phyloP scores from a whole-genome alignment of 179 eudicot species.

The Drosera spatulata region DNA sequence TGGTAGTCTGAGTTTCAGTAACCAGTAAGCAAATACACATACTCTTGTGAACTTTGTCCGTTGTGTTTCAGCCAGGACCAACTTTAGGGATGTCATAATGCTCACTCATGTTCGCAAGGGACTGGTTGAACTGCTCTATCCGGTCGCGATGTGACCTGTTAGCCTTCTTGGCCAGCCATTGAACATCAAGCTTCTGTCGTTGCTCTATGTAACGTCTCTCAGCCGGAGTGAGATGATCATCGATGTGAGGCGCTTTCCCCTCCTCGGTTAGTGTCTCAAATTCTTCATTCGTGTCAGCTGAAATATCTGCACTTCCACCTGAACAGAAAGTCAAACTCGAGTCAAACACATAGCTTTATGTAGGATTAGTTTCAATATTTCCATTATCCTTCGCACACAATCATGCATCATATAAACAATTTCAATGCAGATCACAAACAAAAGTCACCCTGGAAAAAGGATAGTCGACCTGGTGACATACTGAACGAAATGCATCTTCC shows the following conservation, averaged over 20 bases:
- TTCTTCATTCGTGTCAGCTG: slow-evolving; percentile 18
- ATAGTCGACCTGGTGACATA: too few species aligned
- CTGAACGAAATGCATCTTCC: too few species aligned
- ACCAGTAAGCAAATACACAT: too few species aligned
- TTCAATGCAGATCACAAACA: too few species aligned
- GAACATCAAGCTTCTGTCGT: slow-evolving; percentile 58
- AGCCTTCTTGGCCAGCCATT: slow-evolving; percentile 58
- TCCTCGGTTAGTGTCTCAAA: slow-evolving; percentile 22
- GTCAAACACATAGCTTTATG: too few species aligned
- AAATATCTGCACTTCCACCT: slow-evolving; percentile 25
- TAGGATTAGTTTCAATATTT: too few species aligned
- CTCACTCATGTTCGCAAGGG: slow-evolving; percentile 92
- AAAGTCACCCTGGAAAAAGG: too few species aligned
- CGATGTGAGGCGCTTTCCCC: slow-evolving; percentile 29
- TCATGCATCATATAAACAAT: too few species aligned
- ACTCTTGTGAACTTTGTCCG: too few species aligned
- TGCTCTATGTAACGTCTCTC: slow-evolving; percentile 93
- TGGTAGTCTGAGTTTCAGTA: too few species aligned
- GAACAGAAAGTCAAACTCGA: slow-evolving; percentile 1
- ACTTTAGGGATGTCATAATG: slow-evolving; percentile 98
- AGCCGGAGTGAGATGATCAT: slow-evolving; percentile 67
- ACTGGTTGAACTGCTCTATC: slow-evolving; percentile 85
- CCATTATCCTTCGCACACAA: too few species aligned
- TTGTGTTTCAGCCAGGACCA: slow-evolving; percentile 66
- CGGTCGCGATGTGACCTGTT: slow-evolving; percentile 92